phyloP scores from a whole-genome alignment of 768 basidiomycete species.

The Terana coerulea region DNA sequence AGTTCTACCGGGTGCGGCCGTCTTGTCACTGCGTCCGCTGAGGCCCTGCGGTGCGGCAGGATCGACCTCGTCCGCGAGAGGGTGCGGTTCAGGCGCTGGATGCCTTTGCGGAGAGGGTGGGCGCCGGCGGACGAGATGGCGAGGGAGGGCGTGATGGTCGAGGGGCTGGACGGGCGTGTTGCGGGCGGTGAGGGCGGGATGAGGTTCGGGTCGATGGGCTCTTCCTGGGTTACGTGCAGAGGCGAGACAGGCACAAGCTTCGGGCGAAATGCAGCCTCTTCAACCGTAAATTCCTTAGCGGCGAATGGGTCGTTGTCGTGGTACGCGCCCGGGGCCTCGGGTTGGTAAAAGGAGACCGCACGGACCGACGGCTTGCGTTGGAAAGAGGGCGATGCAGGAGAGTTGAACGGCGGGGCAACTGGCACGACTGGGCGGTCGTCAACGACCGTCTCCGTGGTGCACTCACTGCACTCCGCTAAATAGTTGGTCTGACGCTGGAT shows the following conservation, averaged over 20 bases:
- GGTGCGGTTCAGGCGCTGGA: conserved; percentile 23
- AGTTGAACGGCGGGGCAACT: neutral
- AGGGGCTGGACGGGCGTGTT: conserved; percentile 12
- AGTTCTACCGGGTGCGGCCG: conserved; percentile 1
- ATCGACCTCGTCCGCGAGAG: conserved; percentile 15
- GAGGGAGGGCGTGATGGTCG: conserved; percentile 9
- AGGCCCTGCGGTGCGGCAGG: conserved; percentile 1
- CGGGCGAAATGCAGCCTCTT: conserved; percentile 6
- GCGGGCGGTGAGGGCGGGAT: conserved; percentile 12
- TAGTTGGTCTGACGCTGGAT: neutral
- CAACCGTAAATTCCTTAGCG: conserved; percentile 15
- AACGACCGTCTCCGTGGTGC: neutral
- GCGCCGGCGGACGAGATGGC: conserved; percentile 3
- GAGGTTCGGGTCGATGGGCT: conserved; percentile 11
- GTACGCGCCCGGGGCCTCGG: neutral
- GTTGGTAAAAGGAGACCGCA: conserved; percentile 5
- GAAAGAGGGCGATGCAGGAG: neutral
- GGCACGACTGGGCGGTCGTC: neutral
- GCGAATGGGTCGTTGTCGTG: conserved; percentile 29
- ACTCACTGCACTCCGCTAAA: neutral
- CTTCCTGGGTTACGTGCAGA: conserved; percentile 8
- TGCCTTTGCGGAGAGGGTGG: conserved; percentile 11
- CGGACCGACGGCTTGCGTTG: neutral
- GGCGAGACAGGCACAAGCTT: conserved; percentile 7
- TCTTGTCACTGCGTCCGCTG: neutral